Base-by-base conservation (phyloP, 768 basidiomycete species). In the Mycena rosella region DNA sequence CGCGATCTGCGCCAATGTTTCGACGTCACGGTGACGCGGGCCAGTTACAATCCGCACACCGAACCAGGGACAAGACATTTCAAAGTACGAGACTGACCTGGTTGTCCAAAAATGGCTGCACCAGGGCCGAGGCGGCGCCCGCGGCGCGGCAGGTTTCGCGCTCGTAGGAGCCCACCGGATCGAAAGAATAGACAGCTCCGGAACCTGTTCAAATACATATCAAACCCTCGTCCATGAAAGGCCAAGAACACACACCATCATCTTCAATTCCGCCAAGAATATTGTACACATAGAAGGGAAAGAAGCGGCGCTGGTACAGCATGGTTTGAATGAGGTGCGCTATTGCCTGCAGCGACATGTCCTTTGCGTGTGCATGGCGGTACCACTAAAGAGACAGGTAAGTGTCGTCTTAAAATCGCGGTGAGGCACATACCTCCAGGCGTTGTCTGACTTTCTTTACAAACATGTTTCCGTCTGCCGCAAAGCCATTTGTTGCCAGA, bases 141-240 rank as follows among this genome's bases (percentile, higher is more conserved):
- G 96, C 96, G 42, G 96, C 96, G 67, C 98, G 91, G 81, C 96
- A 99, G 30, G 94, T 89, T 82, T 98, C 96, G 65, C 97, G 93
- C 80, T 98, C 96, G 79, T 99, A 99, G 47, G 94, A 96, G 24
- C 97, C 97, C 32, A 99, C 96, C 42, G 96, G 96, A 80, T 99
- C 97, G 79, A 98, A 99, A n/a, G 97, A 98, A 85, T 99, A 99
- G 27, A 99, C 96, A 10, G 97, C 95, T 49, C 98, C 97, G 36
- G 94, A 89, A 18, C 96, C 96, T 97, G 78, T n/a, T 42, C 45
- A 69, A 29, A 61, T 69, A n/a, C 60, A 6, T n/a, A 42, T 30
- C 22, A 5, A 6, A 47, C 45, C 34, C 3, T 3, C 0, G 11
- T n/a, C 15, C 8, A 47, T 57, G 38, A 30, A 24, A 55, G 45